Evolutionary conservation across 2,329 filamentous ascomycete genomes (phyloP), one percentile per base, ranked within the genome.

Genomic region (Aquanectria penicillioides): DNA sequence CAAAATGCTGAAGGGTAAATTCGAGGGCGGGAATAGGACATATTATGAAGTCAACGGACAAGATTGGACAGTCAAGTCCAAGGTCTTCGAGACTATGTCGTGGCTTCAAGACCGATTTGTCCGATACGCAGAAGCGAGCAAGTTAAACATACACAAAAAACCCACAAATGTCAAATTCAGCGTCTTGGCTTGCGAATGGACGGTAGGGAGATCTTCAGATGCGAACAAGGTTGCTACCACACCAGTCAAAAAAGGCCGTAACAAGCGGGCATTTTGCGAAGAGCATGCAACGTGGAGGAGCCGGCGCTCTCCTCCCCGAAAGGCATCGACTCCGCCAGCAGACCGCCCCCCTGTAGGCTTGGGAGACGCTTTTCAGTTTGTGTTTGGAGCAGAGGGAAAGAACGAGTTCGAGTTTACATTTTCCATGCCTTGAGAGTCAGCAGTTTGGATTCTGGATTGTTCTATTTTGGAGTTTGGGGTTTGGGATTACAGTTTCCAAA

Each of bases 131-230:
- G 76, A 71, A 47, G 43, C 63, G 31, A 76, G 75, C 61, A 69
- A 64, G 13, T 62, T 74, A 25, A 72, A 65, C 57, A 70, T 70
- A 4, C 73, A 78, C 33, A 55, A 59, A 9, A 57, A 63, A 15
- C 78, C 80, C 2, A 69, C 72, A 17, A 63, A 64, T 6, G 80
- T 81, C 43, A 65, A 73, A 12, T 81, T 81, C 58, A 73, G 75
- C 22, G 67, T 81, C 5, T 44, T 81, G 31, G 76, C 73, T 1
- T 81, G 78, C 59, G 75, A 81, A 61, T 80, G 77, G 77, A 57
- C 66, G 6, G 69, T 74, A 12, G 68, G 50, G 13, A 64, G 67
- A 9, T 61, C 61, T 17, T 23, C 51, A 29, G 59, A 60, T 31
- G 33, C 50, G 13, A 66, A 55, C 15, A 60, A 54, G 26, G 36